Conservation (phyloP, 2,329 filamentous ascomycete genomes). For the Cytospora piceae region DNA sequence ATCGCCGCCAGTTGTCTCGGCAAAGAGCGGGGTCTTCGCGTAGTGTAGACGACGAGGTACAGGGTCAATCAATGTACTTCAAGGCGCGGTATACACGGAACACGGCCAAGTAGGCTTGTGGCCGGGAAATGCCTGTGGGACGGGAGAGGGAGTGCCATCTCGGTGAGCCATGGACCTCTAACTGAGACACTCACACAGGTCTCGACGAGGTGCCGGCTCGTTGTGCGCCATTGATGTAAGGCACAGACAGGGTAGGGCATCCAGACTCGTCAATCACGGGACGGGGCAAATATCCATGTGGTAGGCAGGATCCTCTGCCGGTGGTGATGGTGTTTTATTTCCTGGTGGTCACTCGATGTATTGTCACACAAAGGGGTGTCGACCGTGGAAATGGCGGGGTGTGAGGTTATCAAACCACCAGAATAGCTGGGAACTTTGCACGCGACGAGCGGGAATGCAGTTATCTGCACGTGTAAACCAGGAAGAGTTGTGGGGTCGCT, state of each 20-base stretch:
- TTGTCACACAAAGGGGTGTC: slow-evolving; percentile 5
- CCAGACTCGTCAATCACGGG: not conserved
- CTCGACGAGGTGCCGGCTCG: not conserved
- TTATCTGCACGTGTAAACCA: slow-evolving; percentile 20
- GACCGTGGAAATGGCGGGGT: slow-evolving; percentile 1
- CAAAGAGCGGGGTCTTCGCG: slow-evolving; percentile 5
- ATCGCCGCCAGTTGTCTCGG: not conserved
- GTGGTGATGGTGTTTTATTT: not conserved
- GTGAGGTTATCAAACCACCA: slow-evolving; percentile 5
- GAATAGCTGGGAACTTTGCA: not conserved
- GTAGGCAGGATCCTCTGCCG: not conserved
- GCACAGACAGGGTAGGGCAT: not conserved
- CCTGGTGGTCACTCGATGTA: slow-evolving; percentile 17
- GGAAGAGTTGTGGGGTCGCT: slow-evolving; percentile 3
- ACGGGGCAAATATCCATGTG: not conserved
- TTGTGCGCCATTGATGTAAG: not conserved
- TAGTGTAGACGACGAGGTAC: not conserved
- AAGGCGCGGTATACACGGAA: not conserved
- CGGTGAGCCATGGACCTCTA: not conserved
- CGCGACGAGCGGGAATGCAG: slow-evolving; percentile 15
- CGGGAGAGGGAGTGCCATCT: not conserved
- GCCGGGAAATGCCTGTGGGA: not conserved
- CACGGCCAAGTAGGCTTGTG: not conserved
- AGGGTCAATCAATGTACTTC: not conserved
- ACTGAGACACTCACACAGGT: not conserved